Percentiles rank a stretch among this genome's conserved stretches.
phyloP scores from a whole-genome alignment of 2,329 filamentous ascomycete genomes.

The Xylaria sp. region DNA sequence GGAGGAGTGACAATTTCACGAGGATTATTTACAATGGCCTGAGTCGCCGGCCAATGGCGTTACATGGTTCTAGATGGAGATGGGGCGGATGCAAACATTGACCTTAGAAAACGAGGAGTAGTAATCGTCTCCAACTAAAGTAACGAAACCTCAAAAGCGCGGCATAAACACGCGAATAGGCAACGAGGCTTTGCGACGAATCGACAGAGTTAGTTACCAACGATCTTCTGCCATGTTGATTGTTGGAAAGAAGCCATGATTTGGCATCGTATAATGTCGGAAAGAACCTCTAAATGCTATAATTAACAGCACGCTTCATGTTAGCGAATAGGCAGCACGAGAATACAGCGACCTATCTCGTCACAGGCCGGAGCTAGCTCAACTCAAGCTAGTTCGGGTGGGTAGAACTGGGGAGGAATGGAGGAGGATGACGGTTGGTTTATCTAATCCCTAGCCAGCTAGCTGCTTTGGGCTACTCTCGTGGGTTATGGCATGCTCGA shows the following conservation, averaged over 20 bases:
- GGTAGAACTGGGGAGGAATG: constrained; percentile 19
- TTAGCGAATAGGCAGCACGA: constrained; percentile 3
- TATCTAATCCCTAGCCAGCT: not conserved
- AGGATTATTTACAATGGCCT: not conserved
- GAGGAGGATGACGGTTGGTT: constrained; percentile 8
- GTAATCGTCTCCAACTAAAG: not conserved
- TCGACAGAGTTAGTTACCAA: not conserved
- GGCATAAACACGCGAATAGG: not conserved
- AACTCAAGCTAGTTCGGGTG: constrained; percentile 14
- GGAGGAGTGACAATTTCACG: not conserved
- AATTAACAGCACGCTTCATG: constrained; percentile 16
- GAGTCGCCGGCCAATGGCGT: not conserved
- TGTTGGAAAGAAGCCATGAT: constrained; percentile 1
- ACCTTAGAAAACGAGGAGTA: not conserved
- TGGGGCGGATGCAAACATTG: not conserved
- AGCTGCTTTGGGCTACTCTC: not conserved
- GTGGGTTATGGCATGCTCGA: constrained; percentile 4
- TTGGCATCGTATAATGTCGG: not conserved
- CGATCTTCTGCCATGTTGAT: not conserved
- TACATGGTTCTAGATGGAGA: not conserved
- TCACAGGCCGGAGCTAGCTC: constrained; percentile 4
- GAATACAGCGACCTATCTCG: constrained; percentile 4
- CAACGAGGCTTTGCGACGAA: not conserved
- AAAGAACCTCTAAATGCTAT: constrained; percentile 10
- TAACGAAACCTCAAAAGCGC: not conserved